These are phyloP conservation scores for Colletotrichum orbiculare DNA, from an alignment of 2,329 filamentous ascomycete species.

Conservation along the genomic window DNA sequence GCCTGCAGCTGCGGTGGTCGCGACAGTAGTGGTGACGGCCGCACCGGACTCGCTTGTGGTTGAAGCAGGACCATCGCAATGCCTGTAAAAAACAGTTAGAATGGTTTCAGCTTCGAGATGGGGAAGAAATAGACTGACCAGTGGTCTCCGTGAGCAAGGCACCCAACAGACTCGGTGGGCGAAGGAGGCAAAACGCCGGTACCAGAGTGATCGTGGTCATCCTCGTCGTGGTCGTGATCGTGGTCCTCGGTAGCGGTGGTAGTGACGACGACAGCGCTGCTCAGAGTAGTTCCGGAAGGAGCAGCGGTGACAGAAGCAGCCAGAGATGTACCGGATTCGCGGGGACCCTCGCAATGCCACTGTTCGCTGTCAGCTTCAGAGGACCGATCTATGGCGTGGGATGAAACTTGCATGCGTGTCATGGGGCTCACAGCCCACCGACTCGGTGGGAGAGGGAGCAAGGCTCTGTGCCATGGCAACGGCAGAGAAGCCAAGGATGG, in stretches of 20 bases:
- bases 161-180: conserved; percentile 47
- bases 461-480: conserved; percentile 36
- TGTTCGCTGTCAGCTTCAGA: not conserved
- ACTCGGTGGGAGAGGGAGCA: conserved; percentile 48
- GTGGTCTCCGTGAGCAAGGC: conserved; percentile 46
- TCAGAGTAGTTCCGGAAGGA: not conserved
- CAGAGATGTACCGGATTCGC: not conserved
- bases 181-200: conserved; percentile 43
- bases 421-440: conserved; percentile 50
- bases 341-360: conserved; percentile 37
- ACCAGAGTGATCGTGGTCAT: conserved; percentile 31
- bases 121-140: conserved; percentile 40
- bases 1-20: conserved; percentile 10
- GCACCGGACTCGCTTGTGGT: conserved; percentile 6
- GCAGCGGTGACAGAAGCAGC: conserved; percentile 1
- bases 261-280: conserved; percentile 15
- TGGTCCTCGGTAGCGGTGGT: conserved; percentile 24
- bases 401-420: conserved; percentile 36
- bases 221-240: conserved; percentile 18
- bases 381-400: no score
- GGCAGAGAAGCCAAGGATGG: conserved; percentile 30
- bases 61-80: conserved; percentile 30
- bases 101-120: not conserved
- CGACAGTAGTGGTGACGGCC: conserved; percentile 5
- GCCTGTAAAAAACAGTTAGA: conserved; percentile 11